phyloP scores from a whole-genome alignment of 768 basidiomycete genomes.

The Dentipellis sp. region DNA sequence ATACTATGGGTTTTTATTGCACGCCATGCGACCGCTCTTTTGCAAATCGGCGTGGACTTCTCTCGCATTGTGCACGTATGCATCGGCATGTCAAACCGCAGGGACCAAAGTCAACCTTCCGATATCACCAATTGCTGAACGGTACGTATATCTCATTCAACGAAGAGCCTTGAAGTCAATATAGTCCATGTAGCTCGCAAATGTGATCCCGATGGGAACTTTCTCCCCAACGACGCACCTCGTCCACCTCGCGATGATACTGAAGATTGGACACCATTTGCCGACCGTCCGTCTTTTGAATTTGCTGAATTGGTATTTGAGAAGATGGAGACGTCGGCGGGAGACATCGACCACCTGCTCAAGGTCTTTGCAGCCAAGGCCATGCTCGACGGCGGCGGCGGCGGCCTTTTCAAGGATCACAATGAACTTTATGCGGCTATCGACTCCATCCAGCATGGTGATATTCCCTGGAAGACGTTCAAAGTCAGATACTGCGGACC shows the following conservation, averaged over 20 bases:
- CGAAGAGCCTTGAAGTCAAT: no score
- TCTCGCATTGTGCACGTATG: neutral
- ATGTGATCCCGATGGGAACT: neutral
- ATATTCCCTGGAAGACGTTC: neutral
- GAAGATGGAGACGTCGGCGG: neutral
- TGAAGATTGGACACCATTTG: neutral
- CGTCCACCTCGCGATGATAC: neutral
- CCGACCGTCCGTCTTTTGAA: neutral
- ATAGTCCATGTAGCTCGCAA: no score
- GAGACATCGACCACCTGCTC: neutral
- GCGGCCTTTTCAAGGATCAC: neutral
- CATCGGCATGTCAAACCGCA: neutral
- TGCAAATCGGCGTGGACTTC: neutral
- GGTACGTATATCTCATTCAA: no score
- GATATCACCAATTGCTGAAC: neutral
- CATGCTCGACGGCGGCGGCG: neutral
- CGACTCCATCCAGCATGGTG: neutral
- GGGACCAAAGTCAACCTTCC: neutral
- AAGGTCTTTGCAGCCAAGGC: neutral
- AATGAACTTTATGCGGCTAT: neutral
- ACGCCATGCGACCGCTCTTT: neutral
- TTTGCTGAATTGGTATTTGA: neutral
- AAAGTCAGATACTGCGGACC: neutral
- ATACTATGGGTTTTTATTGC: neutral
- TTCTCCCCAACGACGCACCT: neutral